Conservation (phyloP, 441 rosid species). For the Arabidopsis hybrid region DNA sequence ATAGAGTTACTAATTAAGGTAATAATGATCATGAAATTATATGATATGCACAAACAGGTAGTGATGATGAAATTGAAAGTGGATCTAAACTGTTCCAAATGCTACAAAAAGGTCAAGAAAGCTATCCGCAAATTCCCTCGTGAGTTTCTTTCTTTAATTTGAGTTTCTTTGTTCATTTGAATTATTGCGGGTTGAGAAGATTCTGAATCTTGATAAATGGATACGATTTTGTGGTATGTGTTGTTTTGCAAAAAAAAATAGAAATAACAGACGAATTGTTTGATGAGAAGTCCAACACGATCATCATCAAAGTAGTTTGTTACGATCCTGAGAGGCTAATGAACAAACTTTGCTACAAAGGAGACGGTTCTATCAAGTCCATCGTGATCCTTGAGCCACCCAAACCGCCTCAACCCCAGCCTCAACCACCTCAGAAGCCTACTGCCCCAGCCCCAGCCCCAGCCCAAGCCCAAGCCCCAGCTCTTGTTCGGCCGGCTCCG, state of each 20-base stretch:
- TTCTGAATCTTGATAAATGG: slow-evolving; percentile 42
- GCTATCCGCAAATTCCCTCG: slow-evolving; percentile 68
- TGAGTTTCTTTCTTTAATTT: slow-evolving; percentile 45
- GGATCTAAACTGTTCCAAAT: slow-evolving; percentile 66
- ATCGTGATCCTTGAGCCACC: slow-evolving; percentile 55
- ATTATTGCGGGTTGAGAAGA: background rate
- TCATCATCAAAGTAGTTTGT: slow-evolving; percentile 66
- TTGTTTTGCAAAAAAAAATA: slow-evolving; percentile 43
- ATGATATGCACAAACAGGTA: slow-evolving; percentile 39
- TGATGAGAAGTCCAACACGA: slow-evolving; percentile 68
- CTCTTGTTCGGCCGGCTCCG: background rate
- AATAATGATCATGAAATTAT: slow-evolving; percentile 11
- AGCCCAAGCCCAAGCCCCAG: background rate
- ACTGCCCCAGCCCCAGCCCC: background rate
- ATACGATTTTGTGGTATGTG: slow-evolving; percentile 3
- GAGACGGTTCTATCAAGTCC: slow-evolving; percentile 53
- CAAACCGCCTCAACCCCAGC: slow-evolving; percentile 27
- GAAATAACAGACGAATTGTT: slow-evolving; percentile 65
- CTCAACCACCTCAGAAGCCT: slow-evolving; percentile 27
- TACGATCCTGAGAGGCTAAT: slow-evolving; percentile 70
- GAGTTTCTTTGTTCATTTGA: background rate
- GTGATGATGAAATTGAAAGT: slow-evolving; percentile 58
- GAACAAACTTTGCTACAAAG: slow-evolving; percentile 65
- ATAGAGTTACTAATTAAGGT: background rate
- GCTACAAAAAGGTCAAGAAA: slow-evolving; percentile 72